Percentiles rank a stretch among this genome's conserved stretches.
Evolutionary conservation across 257 asterid species (phyloP).

Genomic region (Salvia splendens): DNA sequence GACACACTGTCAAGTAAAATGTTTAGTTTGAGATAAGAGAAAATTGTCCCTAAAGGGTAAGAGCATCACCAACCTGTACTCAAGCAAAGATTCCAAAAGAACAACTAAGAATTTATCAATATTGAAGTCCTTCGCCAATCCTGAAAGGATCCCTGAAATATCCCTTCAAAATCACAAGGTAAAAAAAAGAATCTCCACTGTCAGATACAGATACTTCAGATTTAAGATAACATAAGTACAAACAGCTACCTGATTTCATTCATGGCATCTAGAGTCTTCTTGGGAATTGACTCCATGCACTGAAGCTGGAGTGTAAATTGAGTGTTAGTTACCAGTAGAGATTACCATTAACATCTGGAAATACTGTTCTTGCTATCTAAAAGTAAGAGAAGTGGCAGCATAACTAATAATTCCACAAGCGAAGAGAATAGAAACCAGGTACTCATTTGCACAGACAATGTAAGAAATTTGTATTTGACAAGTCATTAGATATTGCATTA

Average conservation of each 20-base stretch:
- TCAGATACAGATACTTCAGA: slow-evolving; percentile 17
- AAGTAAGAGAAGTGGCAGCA: slow-evolving; percentile 26
- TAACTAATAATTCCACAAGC: background rate
- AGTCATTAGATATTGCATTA: slow-evolving; percentile 14
- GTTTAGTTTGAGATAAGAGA: slow-evolving; percentile 26
- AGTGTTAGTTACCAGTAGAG: slow-evolving; percentile 23
- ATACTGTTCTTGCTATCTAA: slow-evolving; percentile 11
- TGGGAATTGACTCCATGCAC: slow-evolving; percentile 66
- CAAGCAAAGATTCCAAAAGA: slow-evolving; percentile 74
- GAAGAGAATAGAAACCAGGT: background rate
- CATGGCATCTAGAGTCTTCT: slow-evolving; percentile 63
- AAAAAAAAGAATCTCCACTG: slow-evolving; percentile 24
- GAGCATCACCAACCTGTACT: slow-evolving; percentile 60
- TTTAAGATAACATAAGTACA: slow-evolving; percentile 16
- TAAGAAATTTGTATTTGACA: slow-evolving; percentile 10
- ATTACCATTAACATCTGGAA: background rate
- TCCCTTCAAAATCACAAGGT: slow-evolving; percentile 54
- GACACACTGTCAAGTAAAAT: slow-evolving; percentile 54
- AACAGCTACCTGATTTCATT: slow-evolving; percentile 57
- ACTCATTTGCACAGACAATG: slow-evolving; percentile 11
- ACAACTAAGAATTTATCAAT: slow-evolving; percentile 67
- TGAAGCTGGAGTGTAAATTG: slow-evolving; percentile 60
- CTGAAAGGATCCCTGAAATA: slow-evolving; percentile 57
- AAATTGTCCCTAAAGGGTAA: slow-evolving; percentile 3
- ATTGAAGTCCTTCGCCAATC: slow-evolving; percentile 68